Conservation (phyloP, 1,139 yeast genomes). For the Blastobotrys petasosporus region DNA sequence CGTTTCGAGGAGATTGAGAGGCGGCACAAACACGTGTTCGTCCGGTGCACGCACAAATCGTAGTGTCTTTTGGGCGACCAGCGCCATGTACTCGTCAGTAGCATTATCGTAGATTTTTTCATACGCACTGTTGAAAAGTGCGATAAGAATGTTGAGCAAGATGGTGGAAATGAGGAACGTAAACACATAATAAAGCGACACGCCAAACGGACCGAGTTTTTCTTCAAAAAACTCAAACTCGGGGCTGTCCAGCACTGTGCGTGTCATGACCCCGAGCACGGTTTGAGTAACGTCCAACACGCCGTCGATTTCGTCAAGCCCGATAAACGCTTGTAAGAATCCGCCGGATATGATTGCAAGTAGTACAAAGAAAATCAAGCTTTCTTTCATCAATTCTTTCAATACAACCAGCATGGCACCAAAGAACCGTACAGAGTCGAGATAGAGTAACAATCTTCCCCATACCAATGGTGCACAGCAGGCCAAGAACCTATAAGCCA, state of each 20-base stretch:
- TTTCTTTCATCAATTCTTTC: slow-evolving; percentile 82
- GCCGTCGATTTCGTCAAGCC: slow-evolving; percentile 85
- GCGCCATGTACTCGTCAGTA: slow-evolving; percentile 75
- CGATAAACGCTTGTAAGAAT: slow-evolving; percentile 79
- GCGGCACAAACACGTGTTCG: slow-evolving; percentile 79
- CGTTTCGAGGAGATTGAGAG: slow-evolving; percentile 68
- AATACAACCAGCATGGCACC: slow-evolving; percentile 86
- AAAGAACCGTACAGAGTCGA: slow-evolving; percentile 76
- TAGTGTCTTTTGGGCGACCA: slow-evolving; percentile 77
- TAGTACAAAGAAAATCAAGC: slow-evolving; percentile 70
- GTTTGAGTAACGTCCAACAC: slow-evolving; percentile 64
- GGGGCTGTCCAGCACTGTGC: slow-evolving; percentile 68
- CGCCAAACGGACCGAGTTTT: slow-evolving; percentile 82
- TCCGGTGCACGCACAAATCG: slow-evolving; percentile 86
- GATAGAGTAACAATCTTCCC: slow-evolving; percentile 66
- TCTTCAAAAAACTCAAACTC: slow-evolving; percentile 62
- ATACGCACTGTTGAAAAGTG: slow-evolving; percentile 80
- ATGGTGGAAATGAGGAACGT: slow-evolving; percentile 59
- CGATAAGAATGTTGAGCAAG: slow-evolving; percentile 68
- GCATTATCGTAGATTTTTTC: slow-evolving; percentile 78
- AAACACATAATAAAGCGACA: slow-evolving; percentile 66
- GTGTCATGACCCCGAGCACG: slow-evolving; percentile 58
- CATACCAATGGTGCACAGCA: slow-evolving; percentile 86
- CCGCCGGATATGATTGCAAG: slow-evolving; percentile 68
- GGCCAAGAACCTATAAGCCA: slow-evolving; percentile 66